These are phyloP conservation scores for Russula vinacea DNA, from an alignment of 768 basidiomycete genomes.

Conservation along the genomic window DNA sequence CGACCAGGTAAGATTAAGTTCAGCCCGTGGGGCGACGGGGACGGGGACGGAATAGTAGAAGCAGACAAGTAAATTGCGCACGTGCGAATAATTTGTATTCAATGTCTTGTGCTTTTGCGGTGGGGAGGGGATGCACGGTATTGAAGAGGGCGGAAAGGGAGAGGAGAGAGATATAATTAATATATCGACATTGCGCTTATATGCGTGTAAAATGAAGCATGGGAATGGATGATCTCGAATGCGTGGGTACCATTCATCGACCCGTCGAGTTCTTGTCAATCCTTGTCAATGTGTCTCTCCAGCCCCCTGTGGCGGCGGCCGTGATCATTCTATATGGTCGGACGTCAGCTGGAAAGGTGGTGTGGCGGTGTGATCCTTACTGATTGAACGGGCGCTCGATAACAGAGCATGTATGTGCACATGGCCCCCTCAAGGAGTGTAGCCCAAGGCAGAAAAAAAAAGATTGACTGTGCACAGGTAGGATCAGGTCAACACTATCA, in stretches of 20 bases:
- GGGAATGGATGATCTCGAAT: background rate
- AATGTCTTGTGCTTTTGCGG: slow-evolving; percentile 13
- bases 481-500: too few species aligned
- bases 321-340: too few species aligned
- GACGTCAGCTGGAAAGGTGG: too few species aligned
- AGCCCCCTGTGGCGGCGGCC: background rate
- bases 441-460: too few species aligned
- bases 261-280: background rate
- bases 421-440: too few species aligned
- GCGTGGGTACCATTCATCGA: background rate
- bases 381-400: too few species aligned
- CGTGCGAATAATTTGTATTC: slow-evolving; percentile 20
- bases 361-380: too few species aligned
- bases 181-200: slow-evolving; percentile 14
- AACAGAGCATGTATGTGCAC: too few species aligned
- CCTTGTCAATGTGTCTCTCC: too few species aligned
- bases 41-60: slow-evolving; percentile 32
- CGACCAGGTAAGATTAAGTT: slow-evolving; percentile 67
- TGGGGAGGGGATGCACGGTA: background rate
- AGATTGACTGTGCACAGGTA: too few species aligned
- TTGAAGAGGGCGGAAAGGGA: background rate
- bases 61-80: slow-evolving; percentile 18
- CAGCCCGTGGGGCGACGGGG: slow-evolving; percentile 82
- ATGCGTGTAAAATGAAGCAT: slow-evolving; percentile 4
- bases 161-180: slow-evolving; percentile 9